Conservation (phyloP, 2,329 filamentous ascomycete species). For the Tolypocladium amazonense region DNA sequence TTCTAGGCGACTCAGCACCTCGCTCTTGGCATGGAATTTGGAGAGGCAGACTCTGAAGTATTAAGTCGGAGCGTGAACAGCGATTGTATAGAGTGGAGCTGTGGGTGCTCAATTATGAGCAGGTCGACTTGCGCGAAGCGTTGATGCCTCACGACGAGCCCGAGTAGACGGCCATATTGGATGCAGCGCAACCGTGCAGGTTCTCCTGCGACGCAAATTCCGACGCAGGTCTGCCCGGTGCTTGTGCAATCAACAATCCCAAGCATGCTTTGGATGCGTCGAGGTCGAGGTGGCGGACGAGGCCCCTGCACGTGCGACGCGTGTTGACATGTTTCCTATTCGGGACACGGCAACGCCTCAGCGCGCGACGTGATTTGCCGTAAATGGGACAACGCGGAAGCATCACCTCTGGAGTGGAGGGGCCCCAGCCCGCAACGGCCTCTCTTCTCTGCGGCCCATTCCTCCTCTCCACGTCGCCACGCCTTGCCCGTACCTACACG, state of each 20-base stretch:
- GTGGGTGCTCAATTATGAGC: neutral
- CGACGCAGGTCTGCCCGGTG: neutral
- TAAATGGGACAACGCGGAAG: constrained; percentile 13
- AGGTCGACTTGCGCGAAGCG: neutral
- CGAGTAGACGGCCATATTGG: neutral
- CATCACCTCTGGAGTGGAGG: constrained; percentile 1
- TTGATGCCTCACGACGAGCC: neutral
- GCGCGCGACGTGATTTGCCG: constrained; percentile 21
- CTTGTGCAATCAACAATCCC: neutral
- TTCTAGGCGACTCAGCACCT: neutral
- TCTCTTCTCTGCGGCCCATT: constrained; percentile 3
- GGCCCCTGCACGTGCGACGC: constrained; percentile 14
- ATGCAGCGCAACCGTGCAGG: neutral
- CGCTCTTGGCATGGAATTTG: neutral
- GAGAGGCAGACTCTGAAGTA: neutral
- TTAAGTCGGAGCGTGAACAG: neutral
- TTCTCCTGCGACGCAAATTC: neutral
- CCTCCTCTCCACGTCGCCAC: constrained; percentile 1
- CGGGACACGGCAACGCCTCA: constrained; percentile 13
- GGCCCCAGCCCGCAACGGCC: neutral
- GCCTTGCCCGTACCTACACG: constrained; percentile 4
- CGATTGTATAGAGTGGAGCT: neutral
- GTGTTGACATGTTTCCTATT: constrained; percentile 25
- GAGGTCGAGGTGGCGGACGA: neutral
- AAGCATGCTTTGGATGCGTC: neutral